Base-by-base conservation (phyloP, 768 basidiomycete species). In the Chalciporus sphaerocephalus region DNA sequence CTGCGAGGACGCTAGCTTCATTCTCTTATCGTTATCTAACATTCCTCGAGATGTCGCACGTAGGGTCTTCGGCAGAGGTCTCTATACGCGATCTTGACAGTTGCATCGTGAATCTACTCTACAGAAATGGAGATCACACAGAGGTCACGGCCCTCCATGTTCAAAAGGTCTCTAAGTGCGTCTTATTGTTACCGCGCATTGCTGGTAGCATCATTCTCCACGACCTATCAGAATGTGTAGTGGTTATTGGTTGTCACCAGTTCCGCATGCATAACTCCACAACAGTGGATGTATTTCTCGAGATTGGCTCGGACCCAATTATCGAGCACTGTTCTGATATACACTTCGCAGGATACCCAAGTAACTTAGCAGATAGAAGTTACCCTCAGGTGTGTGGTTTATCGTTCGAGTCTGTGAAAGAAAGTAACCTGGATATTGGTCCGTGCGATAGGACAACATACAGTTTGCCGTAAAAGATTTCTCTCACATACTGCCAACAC, bases 181-280 rank as follows among this genome's bases (percentile, higher is more conserved):
- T 92, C 3, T 60, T 95, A 17, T 60, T 93, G 13, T 68, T 90
- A 6, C 87, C 88, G 0, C 54, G 57, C 10, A 69, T 90, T 17
- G 58, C 75, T 6, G 88, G 91, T 1, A 93, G 90, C 55, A 78
- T 84, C 8, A 68, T 94, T 42, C 62, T 93, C 1, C 79, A 88
- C 52, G 74, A 83, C 49, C 53, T 92, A 23, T 64, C 66, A 16
- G 62, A 73, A 15, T 91, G 85, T 52, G 66, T 81, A 4, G 60
- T 94, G n/a, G 78, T 79, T 10, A 67, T 87, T 4, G 83, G 80
- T 2, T 87, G 86, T 54, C 92, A 90, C 58, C 92, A 95, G 92
- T 92, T 92, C 60, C 83, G 92, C 35, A 92, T 95, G 79, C 92
- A 94, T 61, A 73, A 75, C 16, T 91, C 92, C 1, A 71, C 59